Conservation (phyloP, 2,329 filamentous ascomycete species). For the Didymella sp. region DNA sequence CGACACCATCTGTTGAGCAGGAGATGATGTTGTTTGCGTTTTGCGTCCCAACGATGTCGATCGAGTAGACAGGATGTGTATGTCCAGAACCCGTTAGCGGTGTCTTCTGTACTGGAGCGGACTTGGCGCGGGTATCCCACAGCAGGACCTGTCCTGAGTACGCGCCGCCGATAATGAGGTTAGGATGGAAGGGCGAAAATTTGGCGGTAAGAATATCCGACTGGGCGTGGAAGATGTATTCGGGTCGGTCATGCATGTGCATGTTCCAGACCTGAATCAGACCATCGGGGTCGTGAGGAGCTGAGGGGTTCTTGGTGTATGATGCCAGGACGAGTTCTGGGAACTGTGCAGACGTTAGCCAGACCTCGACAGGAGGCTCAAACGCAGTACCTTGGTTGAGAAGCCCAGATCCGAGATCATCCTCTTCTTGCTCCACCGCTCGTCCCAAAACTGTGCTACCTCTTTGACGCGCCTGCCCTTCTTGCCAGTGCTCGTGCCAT, state of each 20-base stretch:
- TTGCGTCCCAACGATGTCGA: conserved; percentile 95
- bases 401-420: conserved; percentile 97
- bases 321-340: conserved; percentile 91
- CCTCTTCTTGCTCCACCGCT: conserved; percentile 94
- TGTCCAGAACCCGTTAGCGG: conserved; percentile 93
- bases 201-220: conserved; percentile 95
- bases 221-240: conserved; percentile 96
- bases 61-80: conserved; percentile 93
- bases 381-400: conserved; percentile 73
- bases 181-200: conserved; percentile 98
- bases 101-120: conserved; percentile 88
- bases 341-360: conserved; percentile 60
- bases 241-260: conserved; percentile 90
- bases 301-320: conserved; percentile 96
- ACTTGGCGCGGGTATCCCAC: conserved; percentile 92
- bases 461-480: conserved; percentile 81
- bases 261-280: conserved; percentile 97
- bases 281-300: conserved; percentile 91
- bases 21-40: conserved; percentile 99
- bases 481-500: conserved; percentile 72
- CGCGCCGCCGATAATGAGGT: conserved; percentile 92
- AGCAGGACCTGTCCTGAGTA: conserved; percentile 96
- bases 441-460: conserved; percentile 90
- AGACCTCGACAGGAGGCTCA: not conserved
- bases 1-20: conserved; percentile 93